These are phyloP conservation scores for Cicer bijugum DNA, from an alignment of 306 rosid species.

Conservation along the genomic window DNA sequence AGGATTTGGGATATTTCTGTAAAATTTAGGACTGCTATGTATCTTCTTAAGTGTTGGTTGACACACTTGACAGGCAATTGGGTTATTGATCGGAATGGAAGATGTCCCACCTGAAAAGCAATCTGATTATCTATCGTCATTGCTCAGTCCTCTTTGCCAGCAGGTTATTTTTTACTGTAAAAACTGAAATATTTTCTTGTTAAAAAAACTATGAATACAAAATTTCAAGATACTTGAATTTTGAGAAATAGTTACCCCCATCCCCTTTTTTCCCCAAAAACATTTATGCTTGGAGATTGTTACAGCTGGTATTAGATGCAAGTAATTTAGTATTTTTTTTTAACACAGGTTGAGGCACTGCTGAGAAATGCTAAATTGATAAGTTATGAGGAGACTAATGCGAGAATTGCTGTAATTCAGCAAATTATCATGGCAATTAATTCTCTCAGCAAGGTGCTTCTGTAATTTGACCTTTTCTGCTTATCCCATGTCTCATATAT, in stretches of 20 bases:
- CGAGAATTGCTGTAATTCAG: constrained; percentile 72
- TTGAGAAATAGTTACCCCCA: constrained; percentile 25
- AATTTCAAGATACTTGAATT: constrained; percentile 29
- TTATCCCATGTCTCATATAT: constrained; percentile 20
- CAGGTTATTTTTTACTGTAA: constrained; percentile 63
- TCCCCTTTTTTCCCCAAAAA: constrained; percentile 8
- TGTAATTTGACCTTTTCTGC: constrained; percentile 32
- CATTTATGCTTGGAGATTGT: constrained; percentile 10
- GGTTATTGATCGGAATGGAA: constrained; percentile 92
- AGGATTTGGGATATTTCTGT: constrained; percentile 31
- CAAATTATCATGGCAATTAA: constrained; percentile 92
- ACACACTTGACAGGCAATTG: constrained; percentile 80
- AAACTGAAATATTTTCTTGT: constrained; percentile 21
- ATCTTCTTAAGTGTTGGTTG: constrained; percentile 36
- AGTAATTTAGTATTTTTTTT: constrained; percentile 31
- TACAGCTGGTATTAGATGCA: constrained; percentile 28
- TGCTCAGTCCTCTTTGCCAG: constrained; percentile 88
- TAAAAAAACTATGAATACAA: background rate
- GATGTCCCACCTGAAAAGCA: constrained; percentile 83
- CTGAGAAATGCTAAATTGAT: constrained; percentile 63
- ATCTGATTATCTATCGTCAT: constrained; percentile 86
- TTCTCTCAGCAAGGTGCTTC: constrained; percentile 92
- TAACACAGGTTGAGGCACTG: constrained; percentile 75
- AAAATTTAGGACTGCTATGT: constrained; percentile 33
- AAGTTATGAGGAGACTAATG: constrained; percentile 68